Evolutionary conservation across 1,139 yeast species (phyloP), one percentile per base, ranked within the genome.

Genomic region (Yamadazyma atlantica): DNA sequence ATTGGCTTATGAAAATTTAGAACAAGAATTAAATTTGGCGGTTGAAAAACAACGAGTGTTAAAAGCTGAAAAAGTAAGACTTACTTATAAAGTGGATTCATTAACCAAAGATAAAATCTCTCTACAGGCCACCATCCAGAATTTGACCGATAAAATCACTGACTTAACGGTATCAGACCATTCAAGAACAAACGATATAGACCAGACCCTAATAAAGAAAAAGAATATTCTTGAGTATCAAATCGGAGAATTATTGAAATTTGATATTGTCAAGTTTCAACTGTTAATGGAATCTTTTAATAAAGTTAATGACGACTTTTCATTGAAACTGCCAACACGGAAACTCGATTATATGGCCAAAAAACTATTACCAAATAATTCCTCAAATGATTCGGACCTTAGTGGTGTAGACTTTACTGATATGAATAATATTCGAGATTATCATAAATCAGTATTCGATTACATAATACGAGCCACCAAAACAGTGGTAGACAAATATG

Each of bases 391-490:
- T 32, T 42, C 46, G 2, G 36, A 32, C 18, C 17, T 34, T 10
- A 38, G 38, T 28, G 36, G 30, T 7, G 23, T 42, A 4, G 58
- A 52, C 36, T 40, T 43, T 13, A 44, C 54, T 3, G 63, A 70
- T 35, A 49, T 66, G 30, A 58, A 54, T 12, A 49, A 57, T 28
- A 57, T 72, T 10, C 63, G 66, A 39, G 73, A 76, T n/a, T 63
- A 72, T 15, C 78, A 78, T 36, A 74, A 73, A 35, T 69, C 82
- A 0, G 62, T 82, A 1, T 73, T 78, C 46, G 74, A 73, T 17
- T 82, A 80, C 50, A 77, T 79, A 45, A 73, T 76, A 12, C 62
- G 80, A 36, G 88, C 86, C 0, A 72, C 78, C 4, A 78, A 72
- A 26, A 74, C 81, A 7, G 65, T 81, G 13, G 78, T 80, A 2